Evolutionary conservation across 2,329 filamentous ascomycete species (phyloP), one percentile per base, ranked within the genome.

Genomic region (Alternaria rosae): DNA sequence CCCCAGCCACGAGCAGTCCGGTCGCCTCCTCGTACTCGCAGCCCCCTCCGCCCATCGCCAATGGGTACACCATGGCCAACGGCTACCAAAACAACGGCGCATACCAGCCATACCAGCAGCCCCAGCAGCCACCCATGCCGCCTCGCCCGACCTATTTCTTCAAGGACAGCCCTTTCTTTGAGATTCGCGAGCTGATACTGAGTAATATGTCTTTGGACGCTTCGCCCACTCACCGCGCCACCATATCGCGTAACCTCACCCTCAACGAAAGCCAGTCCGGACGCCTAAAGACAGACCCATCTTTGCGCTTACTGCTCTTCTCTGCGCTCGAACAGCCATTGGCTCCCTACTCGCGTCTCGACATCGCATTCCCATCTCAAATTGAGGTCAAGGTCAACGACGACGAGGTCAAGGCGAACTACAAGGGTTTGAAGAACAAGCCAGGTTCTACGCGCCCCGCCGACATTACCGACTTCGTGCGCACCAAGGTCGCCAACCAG

Each of bases 381-480:
- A 91, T 95, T 30, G 95, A 99, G 77, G 86, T 99, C 59, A 94
- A 93, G 76, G 88, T 97, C 58, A 99, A 99, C 71, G 86, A 89
- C 10, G 91, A 91, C 32, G 93, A 97, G 59, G 86, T 97, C 69
- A 95, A 94, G 79, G 91, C 91, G n/a, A 99, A 98, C 77, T 85
- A 97, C 69, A 91, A 95, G 69, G 95, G 95, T 5, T 81, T 99
- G 64, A 99, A 99, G 81, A 97, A 97, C 78, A 97, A 95, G 78
- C 92, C 94, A 7, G 95, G 95, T 21, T 96, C 95, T 45, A 99
- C 95, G 42, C 89, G 93, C 72, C 95, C 95, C 8, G 93, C 92
- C 48, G 95, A 99, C 80, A 91, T 99, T 64, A 99, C 95, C 8
- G 84, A 87, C 67, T 86, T 88, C 62, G 83, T 98, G 47, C 88